These are phyloP conservation scores for Stephanodiscus minutulus DNA, from an alignment of 108 stramenopile genomes.

Conservation along the genomic window DNA sequence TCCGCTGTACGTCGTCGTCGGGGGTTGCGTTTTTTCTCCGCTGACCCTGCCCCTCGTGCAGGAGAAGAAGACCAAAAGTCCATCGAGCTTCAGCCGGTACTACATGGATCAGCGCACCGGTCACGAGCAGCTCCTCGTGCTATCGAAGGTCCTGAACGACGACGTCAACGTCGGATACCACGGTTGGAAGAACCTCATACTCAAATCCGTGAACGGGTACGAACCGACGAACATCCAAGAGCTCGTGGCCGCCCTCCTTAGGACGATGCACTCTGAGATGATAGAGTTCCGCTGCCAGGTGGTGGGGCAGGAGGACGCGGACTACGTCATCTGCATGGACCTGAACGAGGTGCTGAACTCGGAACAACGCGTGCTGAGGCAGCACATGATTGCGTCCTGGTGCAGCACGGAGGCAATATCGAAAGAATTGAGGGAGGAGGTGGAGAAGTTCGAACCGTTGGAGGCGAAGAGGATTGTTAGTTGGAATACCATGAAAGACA, in stretches of 20 bases:
- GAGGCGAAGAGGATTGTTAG: conserved; percentile 27
- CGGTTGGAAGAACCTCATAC: conserved; percentile 31
- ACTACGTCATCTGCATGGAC: conserved; percentile 46
- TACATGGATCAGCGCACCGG: conserved; percentile 26
- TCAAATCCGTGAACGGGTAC: conserved; percentile 49
- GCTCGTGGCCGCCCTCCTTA: conserved; percentile 35
- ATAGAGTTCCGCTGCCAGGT: conserved; percentile 37
- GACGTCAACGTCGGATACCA: conserved; percentile 54
- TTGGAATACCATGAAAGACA: conserved; percentile 21
- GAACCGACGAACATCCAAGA: conserved; percentile 42
- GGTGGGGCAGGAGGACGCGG: conserved; percentile 28
- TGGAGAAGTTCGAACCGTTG: conserved; percentile 1
- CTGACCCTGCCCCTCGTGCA: conserved; percentile 39
- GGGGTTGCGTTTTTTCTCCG: conserved; percentile 51
- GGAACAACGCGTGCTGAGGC: conserved; percentile 39
- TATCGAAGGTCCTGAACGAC: conserved; percentile 47
- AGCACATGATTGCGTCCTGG: conserved; percentile 50
- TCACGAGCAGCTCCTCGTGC: conserved; percentile 45
- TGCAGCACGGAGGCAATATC: conserved; percentile 44
- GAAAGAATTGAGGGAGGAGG: conserved; percentile 16
- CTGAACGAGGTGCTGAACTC: conserved; percentile 37
- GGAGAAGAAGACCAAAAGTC: conserved; percentile 34
- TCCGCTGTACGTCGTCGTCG: conserved; percentile 45
- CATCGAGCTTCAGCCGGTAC: conserved; percentile 27
- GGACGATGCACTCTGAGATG: conserved; percentile 18